Conservation (phyloP, 1,139 yeast genomes). For the Candida gigantensis region DNA sequence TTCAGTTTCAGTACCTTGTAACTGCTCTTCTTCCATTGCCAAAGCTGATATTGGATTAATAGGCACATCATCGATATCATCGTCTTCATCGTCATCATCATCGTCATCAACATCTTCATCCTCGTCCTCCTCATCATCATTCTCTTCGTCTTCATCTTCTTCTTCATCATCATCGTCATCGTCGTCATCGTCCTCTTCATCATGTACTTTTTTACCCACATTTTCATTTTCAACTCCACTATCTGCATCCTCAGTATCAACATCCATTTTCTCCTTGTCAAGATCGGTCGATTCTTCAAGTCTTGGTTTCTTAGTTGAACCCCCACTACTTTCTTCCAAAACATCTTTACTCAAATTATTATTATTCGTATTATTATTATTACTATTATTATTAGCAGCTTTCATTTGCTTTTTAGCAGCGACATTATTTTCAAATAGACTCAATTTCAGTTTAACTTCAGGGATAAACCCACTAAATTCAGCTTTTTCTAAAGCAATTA, state of each 20-base stretch:
- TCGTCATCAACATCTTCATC: slow-evolving; percentile 17
- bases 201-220: slow-evolving; percentile 12
- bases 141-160: slow-evolving; percentile 22
- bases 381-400: slow-evolving; percentile 27
- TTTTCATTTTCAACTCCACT: slow-evolving; percentile 22
- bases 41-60: slow-evolving; percentile 26
- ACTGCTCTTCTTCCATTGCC: slow-evolving; percentile 27
- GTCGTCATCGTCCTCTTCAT: slow-evolving; percentile 17
- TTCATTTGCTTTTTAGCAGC: slow-evolving; percentile 39
- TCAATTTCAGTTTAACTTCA: slow-evolving; percentile 51
- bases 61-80: slow-evolving; percentile 18
- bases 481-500: slow-evolving; percentile 56
- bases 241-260: slow-evolving; percentile 18
- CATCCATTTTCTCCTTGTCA: slow-evolving; percentile 15
- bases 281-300: slow-evolving; percentile 19
- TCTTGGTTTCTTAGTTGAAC: slow-evolving; percentile 20
- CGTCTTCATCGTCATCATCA: slow-evolving; percentile 15
- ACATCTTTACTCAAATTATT: slow-evolving; percentile 10
- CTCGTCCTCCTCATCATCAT: slow-evolving; percentile 17
- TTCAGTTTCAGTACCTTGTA: slow-evolving; percentile 16
- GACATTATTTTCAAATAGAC: slow-evolving; percentile 40
- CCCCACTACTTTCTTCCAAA: too few relatives aligned
- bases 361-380: slow-evolving; percentile 34
- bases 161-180: slow-evolving; percentile 17
- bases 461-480: slow-evolving; percentile 59